A percentile compares a stretch with the other conserved stretches of the same genome.
These are phyloP conservation scores for Oidiodendron maius DNA, from an alignment of 495 filamentous ascomycete species.

Conservation along the genomic window DNA sequence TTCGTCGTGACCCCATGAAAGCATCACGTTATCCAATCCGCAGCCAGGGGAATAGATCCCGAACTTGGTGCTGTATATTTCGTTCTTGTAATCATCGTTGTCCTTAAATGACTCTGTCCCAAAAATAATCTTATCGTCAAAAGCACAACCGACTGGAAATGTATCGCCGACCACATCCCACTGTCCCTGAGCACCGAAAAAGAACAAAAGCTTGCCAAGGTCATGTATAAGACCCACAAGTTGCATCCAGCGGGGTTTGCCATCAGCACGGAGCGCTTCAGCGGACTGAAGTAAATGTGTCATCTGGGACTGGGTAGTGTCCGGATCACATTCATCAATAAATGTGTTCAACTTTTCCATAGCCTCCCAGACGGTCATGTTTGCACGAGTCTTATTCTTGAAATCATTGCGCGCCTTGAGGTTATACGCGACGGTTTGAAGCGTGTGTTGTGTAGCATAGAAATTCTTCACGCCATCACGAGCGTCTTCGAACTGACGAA, in stretches of 20 bases:
- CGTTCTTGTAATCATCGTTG: conserved; percentile 59
- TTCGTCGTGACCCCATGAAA: conserved; percentile 90
- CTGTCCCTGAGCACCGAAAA: conserved; percentile 74
- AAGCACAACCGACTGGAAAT: conserved; percentile 83
- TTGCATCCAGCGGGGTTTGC: conserved; percentile 92
- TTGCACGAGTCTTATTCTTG: conserved; percentile 56
- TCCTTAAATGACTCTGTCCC: conserved; percentile 62
- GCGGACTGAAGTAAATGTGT: conserved; percentile 82
- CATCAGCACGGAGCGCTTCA: conserved; percentile 80
- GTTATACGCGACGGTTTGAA: conserved; percentile 83
- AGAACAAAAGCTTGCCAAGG: conserved; percentile 81
- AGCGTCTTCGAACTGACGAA: conserved; percentile 72
- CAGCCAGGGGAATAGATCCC: conserved; percentile 76
- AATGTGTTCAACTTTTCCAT: conserved; percentile 86
- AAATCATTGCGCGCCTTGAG: conserved; percentile 67
- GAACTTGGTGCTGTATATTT: conserved; percentile 61
- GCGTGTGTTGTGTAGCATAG: conserved; percentile 77
- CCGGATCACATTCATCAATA: conserved; percentile 83
- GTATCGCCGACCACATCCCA: conserved; percentile 94
- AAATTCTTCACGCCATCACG: conserved; percentile 77
- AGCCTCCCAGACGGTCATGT: conserved; percentile 83
- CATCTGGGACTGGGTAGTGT: conserved; percentile 80
- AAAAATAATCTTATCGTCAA: conserved; percentile 73
- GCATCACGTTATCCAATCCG: conserved; percentile 77
- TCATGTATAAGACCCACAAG: conserved; percentile 85